These are phyloP conservation scores for Clathrus columnatus DNA, from an alignment of 768 basidiomycete genomes.

Conservation along the genomic window DNA sequence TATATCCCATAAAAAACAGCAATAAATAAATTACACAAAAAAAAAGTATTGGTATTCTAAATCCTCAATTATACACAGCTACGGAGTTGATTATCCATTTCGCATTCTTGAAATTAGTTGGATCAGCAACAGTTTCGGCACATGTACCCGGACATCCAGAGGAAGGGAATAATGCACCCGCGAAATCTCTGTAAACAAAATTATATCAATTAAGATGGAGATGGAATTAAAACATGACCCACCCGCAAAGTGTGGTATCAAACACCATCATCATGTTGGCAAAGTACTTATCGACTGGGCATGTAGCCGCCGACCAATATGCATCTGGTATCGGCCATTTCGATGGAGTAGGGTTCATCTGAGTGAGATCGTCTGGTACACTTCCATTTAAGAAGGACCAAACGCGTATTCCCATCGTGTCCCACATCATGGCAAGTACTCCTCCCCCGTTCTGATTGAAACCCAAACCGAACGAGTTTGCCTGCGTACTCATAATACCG, in stretches of 20 bases:
- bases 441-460: constrained; percentile 39
- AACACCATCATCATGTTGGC: constrained; percentile 28
- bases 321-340: constrained; percentile 34
- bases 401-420: constrained; percentile 32
- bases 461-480: constrained; percentile 30
- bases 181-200: constrained; percentile 27
- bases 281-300: constrained; percentile 29
- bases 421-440: constrained; percentile 32
- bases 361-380: constrained; percentile 29
- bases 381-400: constrained; percentile 35
- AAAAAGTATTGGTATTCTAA: too few relatives aligned
- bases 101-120: constrained; percentile 43
- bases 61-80: not conserved
- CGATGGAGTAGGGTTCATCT: constrained; percentile 26
- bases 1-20: too few relatives aligned
- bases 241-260: constrained; percentile 24
- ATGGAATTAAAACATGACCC: too few relatives aligned
- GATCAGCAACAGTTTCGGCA: constrained; percentile 35
- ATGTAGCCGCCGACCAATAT: constrained; percentile 25
- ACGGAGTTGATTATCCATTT: not conserved
- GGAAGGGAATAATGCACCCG: constrained; percentile 22
- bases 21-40: too few relatives aligned
- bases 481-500: constrained; percentile 26
- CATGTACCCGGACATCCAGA: constrained; percentile 27
- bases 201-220: not conserved